These are phyloP conservation scores for Termitomyces sp. DNA, from an alignment of 768 basidiomycete species.

Conservation along the genomic window DNA sequence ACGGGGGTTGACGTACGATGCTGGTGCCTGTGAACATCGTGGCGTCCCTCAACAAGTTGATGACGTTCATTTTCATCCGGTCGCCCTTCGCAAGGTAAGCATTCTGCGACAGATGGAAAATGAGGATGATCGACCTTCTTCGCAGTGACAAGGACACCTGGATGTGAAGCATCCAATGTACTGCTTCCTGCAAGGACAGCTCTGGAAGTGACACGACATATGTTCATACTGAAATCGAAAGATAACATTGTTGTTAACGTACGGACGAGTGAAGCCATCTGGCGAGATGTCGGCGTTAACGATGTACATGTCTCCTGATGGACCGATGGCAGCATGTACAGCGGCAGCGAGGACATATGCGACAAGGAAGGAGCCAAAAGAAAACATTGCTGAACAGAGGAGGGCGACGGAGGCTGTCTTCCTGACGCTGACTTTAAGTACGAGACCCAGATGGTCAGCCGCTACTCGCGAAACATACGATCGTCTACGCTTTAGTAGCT, in stretches of 20 bases:
- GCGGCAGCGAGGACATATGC: neutral
- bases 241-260: neutral
- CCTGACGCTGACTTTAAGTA: neutral
- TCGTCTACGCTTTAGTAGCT: neutral
- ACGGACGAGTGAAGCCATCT: constrained; percentile 3
- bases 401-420: neutral
- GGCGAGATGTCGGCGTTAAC: neutral
- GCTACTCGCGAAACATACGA: neutral
- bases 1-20: neutral
- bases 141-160: neutral
- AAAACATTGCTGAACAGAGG: neutral
- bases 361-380: neutral
- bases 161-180: neutral
- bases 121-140: neutral
- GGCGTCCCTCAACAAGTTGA: neutral
- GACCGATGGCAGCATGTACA: neutral
- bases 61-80: neutral
- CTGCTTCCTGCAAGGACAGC: neutral
- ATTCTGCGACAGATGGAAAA: neutral
- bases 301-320: constrained; percentile 1
- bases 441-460: neutral
- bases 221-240: neutral
- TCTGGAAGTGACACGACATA: neutral
- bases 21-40: constrained; percentile 6
- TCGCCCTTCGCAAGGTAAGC: neutral